Base-by-base conservation (phyloP, 2,329 filamentous ascomycete genomes). In the Cytospora mali region DNA sequence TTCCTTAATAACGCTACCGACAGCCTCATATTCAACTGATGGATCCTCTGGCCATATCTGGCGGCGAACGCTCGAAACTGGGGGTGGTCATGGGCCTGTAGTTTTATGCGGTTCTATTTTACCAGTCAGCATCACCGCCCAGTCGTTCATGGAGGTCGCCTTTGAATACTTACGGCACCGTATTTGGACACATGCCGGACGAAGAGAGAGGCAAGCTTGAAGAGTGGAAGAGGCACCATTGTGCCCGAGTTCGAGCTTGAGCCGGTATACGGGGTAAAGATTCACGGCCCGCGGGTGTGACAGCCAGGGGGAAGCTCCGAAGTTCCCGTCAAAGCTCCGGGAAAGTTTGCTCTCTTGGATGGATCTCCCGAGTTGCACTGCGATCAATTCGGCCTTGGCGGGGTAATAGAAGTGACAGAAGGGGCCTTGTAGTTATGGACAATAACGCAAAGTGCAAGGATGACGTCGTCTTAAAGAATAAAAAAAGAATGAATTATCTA, bases 171-270 rank as follows among this genome's bases (percentile, higher is more conserved):
- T 82, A 89, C 86, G 61, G 87, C 86, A 71, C 86, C 86, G 79
- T 89, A 89, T 75, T 89, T 89, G 61, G 86, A 89, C 58, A 89
- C 75, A 71, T 89, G 86, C 68, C 85, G 82, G 70, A 89, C 79
- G 68, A 89, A 86, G 53, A 89, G 79, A 61, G 86, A 75, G 25
- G 82, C 86, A 67, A 89, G 84, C 76, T 89, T 89, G 76, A 89
- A 89, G 21, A 89, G 77, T 23, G 87, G 87, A 46, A 89, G 78
- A 61, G 86, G 81, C 51, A 89, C 86, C 87, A 89, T 89, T 59
- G 65, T 69, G 67, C 16, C n/a, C 21, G 29, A 49, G 13, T 18
- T 23, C 13, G 25, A 46, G 23, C 14, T 25, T 9, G 14, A 46
- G 23, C 16, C 14, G 27, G 48, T 55, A 28, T 21, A 23, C 46